A percentile compares a stretch with the other conserved stretches of the same genome.
phyloP scores from a whole-genome alignment of 2,329 filamentous ascomycete genomes.

The Aspergillus ustus region DNA sequence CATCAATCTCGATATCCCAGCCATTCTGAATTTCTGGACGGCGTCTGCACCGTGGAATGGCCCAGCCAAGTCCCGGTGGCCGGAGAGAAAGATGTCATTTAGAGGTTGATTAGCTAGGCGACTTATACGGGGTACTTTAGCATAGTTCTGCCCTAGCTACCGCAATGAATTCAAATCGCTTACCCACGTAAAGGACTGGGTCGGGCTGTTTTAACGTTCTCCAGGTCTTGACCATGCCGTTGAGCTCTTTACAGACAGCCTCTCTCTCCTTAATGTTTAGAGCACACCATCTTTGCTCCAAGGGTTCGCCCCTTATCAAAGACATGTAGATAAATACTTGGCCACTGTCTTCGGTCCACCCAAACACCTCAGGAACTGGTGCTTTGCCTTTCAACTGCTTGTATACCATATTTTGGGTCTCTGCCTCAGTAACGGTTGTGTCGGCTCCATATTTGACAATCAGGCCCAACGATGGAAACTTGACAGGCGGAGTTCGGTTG shows the following conservation, averaged over 20 bases:
- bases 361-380: conserved; percentile 33
- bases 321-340: conserved; percentile 34
- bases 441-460: conserved; percentile 43
- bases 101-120: conserved; percentile 34
- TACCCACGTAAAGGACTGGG: conserved; percentile 29
- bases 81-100: conserved; percentile 37
- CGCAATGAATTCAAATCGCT: too few species aligned
- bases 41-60: conserved; percentile 37
- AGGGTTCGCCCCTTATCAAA: conserved; percentile 28
- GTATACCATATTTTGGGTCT: conserved; percentile 34
- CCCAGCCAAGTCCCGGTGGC: conserved; percentile 26
- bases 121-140: too few species aligned
- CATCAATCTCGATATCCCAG: conserved; percentile 36
- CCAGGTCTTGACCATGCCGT: conserved; percentile 28
- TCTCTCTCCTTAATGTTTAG: conserved; percentile 29
- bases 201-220: conserved; percentile 22
- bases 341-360: conserved; percentile 28
- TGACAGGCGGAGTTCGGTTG: conserved; percentile 36
- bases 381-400: conserved; percentile 31
- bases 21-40: conserved; percentile 35
- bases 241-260: conserved; percentile 38
- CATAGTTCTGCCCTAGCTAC: too few species aligned
- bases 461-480: conserved; percentile 37
- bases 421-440: conserved; percentile 34
- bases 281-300: conserved; percentile 30